Conservation (phyloP, 1,284 basidiomycete genomes). For the Ustilago trichophora region DNA sequence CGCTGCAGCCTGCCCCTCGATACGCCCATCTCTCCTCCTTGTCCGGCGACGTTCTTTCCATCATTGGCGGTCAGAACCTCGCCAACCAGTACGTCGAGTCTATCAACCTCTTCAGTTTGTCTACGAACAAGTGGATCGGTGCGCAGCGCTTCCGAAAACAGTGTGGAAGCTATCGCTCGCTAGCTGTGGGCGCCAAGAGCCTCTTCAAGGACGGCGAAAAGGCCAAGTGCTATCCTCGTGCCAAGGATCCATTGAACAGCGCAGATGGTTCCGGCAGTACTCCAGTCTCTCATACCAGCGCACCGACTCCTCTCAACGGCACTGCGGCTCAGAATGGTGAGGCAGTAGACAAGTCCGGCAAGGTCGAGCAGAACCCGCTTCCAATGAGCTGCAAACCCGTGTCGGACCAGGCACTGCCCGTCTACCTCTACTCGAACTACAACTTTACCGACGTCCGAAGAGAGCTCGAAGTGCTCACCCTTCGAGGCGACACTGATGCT, state of each 20-base stretch:
- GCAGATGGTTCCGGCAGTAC: slow-evolving; percentile 2
- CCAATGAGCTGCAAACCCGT: slow-evolving; percentile 36
- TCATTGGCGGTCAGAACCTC: slow-evolving; percentile 89
- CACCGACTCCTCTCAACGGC: slow-evolving; percentile 1
- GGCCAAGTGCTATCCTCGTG: slow-evolving; percentile 50
- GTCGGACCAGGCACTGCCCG: slow-evolving; percentile 26
- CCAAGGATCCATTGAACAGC: slow-evolving; percentile 31
- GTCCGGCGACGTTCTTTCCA: slow-evolving; percentile 72
- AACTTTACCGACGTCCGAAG: slow-evolving; percentile 62
- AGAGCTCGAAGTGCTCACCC: slow-evolving; percentile 56
- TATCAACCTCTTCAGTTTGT: slow-evolving; percentile 57
- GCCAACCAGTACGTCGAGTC: slow-evolving; percentile 69
- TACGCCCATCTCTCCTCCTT: slow-evolving; percentile 60
- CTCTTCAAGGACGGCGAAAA: slow-evolving; percentile 43
- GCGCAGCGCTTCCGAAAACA: slow-evolving; percentile 50
- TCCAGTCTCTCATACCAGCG: background rate
- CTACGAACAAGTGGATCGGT: slow-evolving; percentile 43
- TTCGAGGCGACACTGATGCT: slow-evolving; percentile 11
- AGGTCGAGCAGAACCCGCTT: slow-evolving; percentile 44
- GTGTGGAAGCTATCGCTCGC: slow-evolving; percentile 57
- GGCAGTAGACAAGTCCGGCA: background rate
- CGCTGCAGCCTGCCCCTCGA: slow-evolving; percentile 40
- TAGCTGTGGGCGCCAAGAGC: slow-evolving; percentile 45
- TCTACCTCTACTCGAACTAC: slow-evolving; percentile 62
- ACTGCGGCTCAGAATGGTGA: background rate